These are phyloP conservation scores for Cudoniella acicularis DNA, from an alignment of 495 filamentous ascomycete species.

Conservation along the genomic window DNA sequence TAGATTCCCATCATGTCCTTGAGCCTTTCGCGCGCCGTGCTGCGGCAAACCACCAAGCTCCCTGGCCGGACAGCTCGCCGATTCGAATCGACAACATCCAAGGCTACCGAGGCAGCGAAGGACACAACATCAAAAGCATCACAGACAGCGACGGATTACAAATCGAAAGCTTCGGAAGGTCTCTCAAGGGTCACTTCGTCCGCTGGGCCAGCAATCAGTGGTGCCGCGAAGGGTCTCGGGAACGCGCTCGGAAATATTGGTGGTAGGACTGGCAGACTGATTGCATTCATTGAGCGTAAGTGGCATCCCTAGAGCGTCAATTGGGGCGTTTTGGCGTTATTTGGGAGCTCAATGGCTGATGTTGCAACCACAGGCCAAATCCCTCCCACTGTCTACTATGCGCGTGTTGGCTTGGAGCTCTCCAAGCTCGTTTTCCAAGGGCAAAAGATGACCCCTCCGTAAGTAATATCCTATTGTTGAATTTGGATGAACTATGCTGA, in stretches of 20 bases:
- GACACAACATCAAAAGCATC: constrained; percentile 59
- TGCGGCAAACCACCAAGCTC: constrained; percentile 58
- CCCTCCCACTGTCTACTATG: constrained; percentile 86
- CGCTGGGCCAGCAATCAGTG: constrained; percentile 71
- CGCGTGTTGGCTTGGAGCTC: constrained; percentile 81
- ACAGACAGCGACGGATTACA: constrained; percentile 57
- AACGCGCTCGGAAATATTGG: constrained; percentile 72
- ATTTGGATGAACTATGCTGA: background rate
- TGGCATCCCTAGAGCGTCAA: constrained; percentile 15
- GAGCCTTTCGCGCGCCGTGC: constrained; percentile 36
- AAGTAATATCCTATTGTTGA: constrained; percentile 39
- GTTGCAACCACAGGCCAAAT: constrained; percentile 61
- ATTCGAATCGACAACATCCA: constrained; percentile 61
- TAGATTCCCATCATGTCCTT: constrained; percentile 36
- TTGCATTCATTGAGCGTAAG: constrained; percentile 86
- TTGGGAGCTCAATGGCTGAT: constrained; percentile 26
- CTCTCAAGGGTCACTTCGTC: constrained; percentile 77
- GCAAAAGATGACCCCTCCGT: constrained; percentile 94
- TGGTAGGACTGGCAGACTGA: constrained; percentile 76
- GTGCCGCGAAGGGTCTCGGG: constrained; percentile 60
- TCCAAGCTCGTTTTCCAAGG: constrained; percentile 80
- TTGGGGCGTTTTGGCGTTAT: constrained; percentile 4
- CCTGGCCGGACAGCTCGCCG: constrained; percentile 53
- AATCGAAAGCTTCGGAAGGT: constrained; percentile 78
- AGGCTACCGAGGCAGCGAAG: constrained; percentile 60